Conservation (phyloP, 768 basidiomycete species). For the Sporobolomyces phaffii region DNA sequence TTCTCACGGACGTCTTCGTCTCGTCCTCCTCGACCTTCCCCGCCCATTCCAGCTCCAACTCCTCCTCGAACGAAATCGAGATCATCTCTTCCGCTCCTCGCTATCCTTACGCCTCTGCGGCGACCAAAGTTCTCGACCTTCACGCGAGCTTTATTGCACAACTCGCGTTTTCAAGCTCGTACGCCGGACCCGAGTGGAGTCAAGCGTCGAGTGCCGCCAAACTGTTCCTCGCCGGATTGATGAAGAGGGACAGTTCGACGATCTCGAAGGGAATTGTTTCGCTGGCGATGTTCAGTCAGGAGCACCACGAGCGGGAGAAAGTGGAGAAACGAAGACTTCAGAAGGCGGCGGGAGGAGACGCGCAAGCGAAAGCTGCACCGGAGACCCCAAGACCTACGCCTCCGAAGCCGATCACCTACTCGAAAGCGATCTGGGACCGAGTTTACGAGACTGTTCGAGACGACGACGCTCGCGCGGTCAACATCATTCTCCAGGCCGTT, state of each 20-base stretch:
- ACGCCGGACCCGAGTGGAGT: slow-evolving; percentile 40
- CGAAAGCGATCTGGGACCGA: slow-evolving; percentile 61
- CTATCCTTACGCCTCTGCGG: slow-evolving; percentile 44
- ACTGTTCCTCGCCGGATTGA: slow-evolving; percentile 13
- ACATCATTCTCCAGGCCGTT: slow-evolving; percentile 57
- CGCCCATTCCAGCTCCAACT: too few species aligned
- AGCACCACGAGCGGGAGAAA: slow-evolving; percentile 5
- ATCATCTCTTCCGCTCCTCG: slow-evolving; percentile 45
- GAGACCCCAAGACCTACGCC: slow-evolving; percentile 27
- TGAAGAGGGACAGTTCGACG: slow-evolving; percentile 19
- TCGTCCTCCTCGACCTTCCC: slow-evolving; percentile 51
- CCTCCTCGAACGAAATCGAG: slow-evolving; percentile 46
- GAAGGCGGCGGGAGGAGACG: slow-evolving; percentile 5
- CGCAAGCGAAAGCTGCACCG: slow-evolving; percentile 1
- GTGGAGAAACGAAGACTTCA: slow-evolving; percentile 13
- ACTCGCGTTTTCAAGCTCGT: slow-evolving; percentile 41
- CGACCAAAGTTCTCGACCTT: slow-evolving; percentile 41
- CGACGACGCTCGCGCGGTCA: slow-evolving; percentile 58
- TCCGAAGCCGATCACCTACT: slow-evolving; percentile 47
- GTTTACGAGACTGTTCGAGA: slow-evolving; percentile 59
- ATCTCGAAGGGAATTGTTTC: slow-evolving; percentile 17
- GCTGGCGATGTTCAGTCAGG: slow-evolving; percentile 14
- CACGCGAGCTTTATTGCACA: slow-evolving; percentile 45
- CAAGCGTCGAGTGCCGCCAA: slow-evolving; percentile 20
- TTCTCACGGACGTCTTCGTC: slow-evolving; percentile 33